These are phyloP conservation scores for Dendrocalamus latiflorus DNA, from an alignment of 202 grass and related monocot species.

Conservation along the genomic window DNA sequence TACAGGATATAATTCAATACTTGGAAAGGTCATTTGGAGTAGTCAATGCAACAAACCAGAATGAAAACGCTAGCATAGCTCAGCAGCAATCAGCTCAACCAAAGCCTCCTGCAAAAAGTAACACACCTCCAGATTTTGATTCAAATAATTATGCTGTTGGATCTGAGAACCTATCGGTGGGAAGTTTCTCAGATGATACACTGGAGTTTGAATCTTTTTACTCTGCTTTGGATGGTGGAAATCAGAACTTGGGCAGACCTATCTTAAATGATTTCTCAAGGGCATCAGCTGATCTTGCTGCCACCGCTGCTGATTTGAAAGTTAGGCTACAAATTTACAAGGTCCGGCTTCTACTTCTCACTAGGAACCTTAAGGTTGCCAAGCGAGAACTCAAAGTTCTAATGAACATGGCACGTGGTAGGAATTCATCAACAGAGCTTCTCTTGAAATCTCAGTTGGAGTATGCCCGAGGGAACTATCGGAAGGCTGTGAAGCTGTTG, in stretches of 20 bases:
- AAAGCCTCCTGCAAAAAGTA: conserved; percentile 52
- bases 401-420: conserved; percentile 95
- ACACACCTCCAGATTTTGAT: conserved; percentile 58
- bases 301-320: conserved; percentile 81
- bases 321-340: conserved; percentile 89
- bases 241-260: conserved; percentile 50
- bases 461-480: conserved; percentile 84
- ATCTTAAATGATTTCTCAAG: conserved; percentile 66
- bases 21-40: conserved; percentile 97
- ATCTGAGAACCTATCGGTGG: conserved; percentile 49
- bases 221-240: conserved; percentile 66
- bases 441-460: conserved; percentile 94
- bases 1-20: conserved; percentile 93
- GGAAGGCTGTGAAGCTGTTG: conserved; percentile 93
- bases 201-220: conserved; percentile 86
- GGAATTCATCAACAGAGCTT: conserved; percentile 86
- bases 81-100: conserved; percentile 55
- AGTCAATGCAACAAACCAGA: conserved; percentile 42
- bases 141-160: conserved; percentile 50
- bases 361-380: conserved; percentile 84
- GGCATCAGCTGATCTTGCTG: conserved; percentile 65
- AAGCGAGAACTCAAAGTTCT: conserved; percentile 95
- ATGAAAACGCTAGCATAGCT: conserved; percentile 54
- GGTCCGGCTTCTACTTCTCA: conserved; percentile 76
- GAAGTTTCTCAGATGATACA: conserved; percentile 67